Evolutionary conservation across 2,329 filamentous ascomycete genomes (phyloP).

Genomic region (Erysiphe neolycopersici): DNA sequence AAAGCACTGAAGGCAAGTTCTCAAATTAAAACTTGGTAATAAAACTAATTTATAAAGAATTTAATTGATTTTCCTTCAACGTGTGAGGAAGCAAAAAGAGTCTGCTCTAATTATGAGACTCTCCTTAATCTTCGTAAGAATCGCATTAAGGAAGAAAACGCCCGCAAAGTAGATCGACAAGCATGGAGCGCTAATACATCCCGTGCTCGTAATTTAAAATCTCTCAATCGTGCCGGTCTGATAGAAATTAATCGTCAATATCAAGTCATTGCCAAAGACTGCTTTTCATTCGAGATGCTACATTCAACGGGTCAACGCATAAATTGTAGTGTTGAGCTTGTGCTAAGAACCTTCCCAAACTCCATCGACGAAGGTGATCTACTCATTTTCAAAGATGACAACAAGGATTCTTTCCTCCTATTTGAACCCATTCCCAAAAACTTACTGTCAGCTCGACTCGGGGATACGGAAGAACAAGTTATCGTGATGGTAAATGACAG

Average conservation of each 20-base stretch:
- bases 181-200: constrained; percentile 62
- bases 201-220: constrained; percentile 52
- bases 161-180: constrained; percentile 59
- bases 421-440: constrained; percentile 64
- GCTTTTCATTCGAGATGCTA: constrained; percentile 58
- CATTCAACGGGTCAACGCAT: constrained; percentile 81
- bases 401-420: constrained; percentile 49
- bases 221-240: constrained; percentile 40
- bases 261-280: constrained; percentile 71
- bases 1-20: constrained; percentile 47
- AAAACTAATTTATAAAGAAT: not conserved
- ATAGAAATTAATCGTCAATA: constrained; percentile 49
- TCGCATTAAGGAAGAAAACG: constrained; percentile 44
- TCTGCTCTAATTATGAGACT: constrained; percentile 22
- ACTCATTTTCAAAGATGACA: constrained; percentile 76
- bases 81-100: constrained; percentile 10
- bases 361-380: constrained; percentile 51
- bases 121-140: constrained; percentile 57
- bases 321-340: constrained; percentile 66
- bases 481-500: constrained; percentile 66
- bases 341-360: constrained; percentile 57
- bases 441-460: constrained; percentile 53
- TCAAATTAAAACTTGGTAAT: not conserved
- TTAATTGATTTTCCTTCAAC: constrained; percentile 2
- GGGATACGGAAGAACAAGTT: constrained; percentile 42